Evolutionary conservation across 345 rosid species (phyloP), one percentile per base, ranked within the genome.

Genomic region (Anastatica hierochuntica): DNA sequence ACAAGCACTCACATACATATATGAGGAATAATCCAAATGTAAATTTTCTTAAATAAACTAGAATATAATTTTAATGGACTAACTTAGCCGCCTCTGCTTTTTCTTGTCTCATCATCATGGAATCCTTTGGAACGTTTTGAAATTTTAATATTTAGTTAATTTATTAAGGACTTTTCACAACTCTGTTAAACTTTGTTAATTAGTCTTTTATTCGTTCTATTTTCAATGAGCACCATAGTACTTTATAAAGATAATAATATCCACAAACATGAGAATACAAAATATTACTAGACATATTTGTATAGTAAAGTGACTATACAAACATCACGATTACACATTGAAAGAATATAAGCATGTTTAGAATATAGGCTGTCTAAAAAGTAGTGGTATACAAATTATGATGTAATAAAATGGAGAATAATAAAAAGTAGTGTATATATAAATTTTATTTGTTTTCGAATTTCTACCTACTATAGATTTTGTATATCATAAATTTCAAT

Each of bases 381-480:
- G 59, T 41, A 27, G 35, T 24, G 59, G 59, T 40, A 27, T 54
- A 12, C 45, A n/a, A n/a, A n/a, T n/a, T n/a, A n/a, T n/a, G n/a
- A n/a, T n/a, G n/a, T n/a, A n/a, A n/a, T n/a, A n/a, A n/a, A n/a
- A n/a, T n/a, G n/a, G n/a, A n/a, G n/a, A n/a, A n/a, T n/a, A n/a
- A n/a, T n/a, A n/a, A n/a, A n/a, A n/a, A n/a, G n/a, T n/a, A n/a
- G n/a, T n/a, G n/a, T n/a, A n/a, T n/a, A n/a, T n/a, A n/a, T n/a
- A n/a, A n/a, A n/a, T n/a, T n/a, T n/a, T n/a, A n/a, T n/a, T n/a
- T n/a, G 21, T 16, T 39, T 53, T 19, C 41, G 17, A 39, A 38
- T 29, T 18, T 26, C 35, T 26, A 53, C 26, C 24, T 5, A 38
- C 24, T 36, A 16, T 7, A 39, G 8, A 38, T n/a, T 38, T 53